Base-by-base conservation (phyloP, 306 rosid species). In the Quercus cerris region DNA sequence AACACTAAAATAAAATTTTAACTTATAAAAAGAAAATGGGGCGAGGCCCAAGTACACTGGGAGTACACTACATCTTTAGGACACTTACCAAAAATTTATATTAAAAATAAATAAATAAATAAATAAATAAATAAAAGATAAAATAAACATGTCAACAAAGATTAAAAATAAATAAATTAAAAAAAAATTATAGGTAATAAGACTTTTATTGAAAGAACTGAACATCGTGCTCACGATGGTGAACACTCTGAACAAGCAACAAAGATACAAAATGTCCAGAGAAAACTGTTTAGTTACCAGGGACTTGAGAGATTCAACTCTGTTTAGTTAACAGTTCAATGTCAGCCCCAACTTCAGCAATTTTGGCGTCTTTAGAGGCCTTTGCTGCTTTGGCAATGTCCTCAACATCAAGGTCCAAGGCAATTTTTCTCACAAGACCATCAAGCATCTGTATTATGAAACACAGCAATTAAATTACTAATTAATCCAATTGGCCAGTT, bases 291-390 rank as follows among this genome's bases (percentile, higher is more conserved):
- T 38, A 38, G 11, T 15, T 18, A 44, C 57, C 25, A 49, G 75
- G 61, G 31, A 44, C 63, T 77, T 13, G 30, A 28, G 6, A 23
- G 5, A 11, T 78, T 89, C 85, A 93, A 77, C 82, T 70, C 79
- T 87, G 71, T 84, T 84, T 90, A 30, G 91, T 70, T 77, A 91
- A 49, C 55, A 83, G 76, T 85, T 93, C 97, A 31, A 95, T 90
- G 84, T 95, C 99, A 74, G 87, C 89, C 80, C 96, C 99, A 56
- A 90, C 90, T 84, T 93, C 99, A 62, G 91, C 84, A 75, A 93
- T 83, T 89, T 95, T 95, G 82, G 81, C 23, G 35, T 93, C 99
- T 86, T 90, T 93, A 25, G 97, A 91, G 85, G 80, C 78, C 75
- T 86, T 90, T 6, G 93, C 93, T 71, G 86, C 86, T 84, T 80